phyloP scores from a whole-genome alignment of 768 basidiomycete genomes.

The Cytidiella melzeri region DNA sequence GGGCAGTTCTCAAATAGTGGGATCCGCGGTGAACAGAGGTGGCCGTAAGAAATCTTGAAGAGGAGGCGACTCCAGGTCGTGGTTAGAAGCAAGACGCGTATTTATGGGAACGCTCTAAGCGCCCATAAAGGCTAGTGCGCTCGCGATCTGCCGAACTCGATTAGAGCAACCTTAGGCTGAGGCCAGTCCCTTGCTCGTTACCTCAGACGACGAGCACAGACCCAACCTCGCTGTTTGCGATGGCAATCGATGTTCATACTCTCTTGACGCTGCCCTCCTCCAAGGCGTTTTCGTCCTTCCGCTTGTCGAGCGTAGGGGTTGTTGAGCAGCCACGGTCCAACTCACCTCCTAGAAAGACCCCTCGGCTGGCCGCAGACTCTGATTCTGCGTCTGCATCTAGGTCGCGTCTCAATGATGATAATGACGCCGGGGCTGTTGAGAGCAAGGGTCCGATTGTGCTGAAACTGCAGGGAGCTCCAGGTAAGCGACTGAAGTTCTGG shows the following conservation, averaged over 20 bases:
- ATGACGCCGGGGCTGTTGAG: conserved; percentile 8
- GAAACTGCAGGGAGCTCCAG: conserved; percentile 36
- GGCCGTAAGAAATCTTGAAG: neutral
- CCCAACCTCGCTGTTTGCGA: neutral
- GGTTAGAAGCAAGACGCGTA: neutral
- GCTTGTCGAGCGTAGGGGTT: conserved; percentile 14
- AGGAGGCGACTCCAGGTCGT: neutral
- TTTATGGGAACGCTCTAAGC: neutral
- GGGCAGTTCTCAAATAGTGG: neutral
- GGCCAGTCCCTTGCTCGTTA: neutral
- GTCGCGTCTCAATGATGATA: conserved; percentile 23
- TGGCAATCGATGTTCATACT: conserved; percentile 18
- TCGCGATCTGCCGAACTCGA: neutral
- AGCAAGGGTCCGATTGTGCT: conserved; percentile 38
- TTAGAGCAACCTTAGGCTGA: neutral
- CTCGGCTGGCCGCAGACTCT: conserved; percentile 59
- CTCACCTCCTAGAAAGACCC: conserved; percentile 62
- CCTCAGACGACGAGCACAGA: neutral
- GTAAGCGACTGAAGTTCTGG: conserved; percentile 16
- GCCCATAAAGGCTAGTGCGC: neutral
- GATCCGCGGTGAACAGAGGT: neutral
- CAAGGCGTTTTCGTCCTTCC: conserved; percentile 17
- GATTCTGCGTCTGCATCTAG: conserved; percentile 66
- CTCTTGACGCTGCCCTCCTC: conserved; percentile 21
- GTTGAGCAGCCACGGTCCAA: conserved; percentile 38